Base-by-base conservation (phyloP, 192 early-diverging fungal genomes). In the Obelidium mucronatum region DNA sequence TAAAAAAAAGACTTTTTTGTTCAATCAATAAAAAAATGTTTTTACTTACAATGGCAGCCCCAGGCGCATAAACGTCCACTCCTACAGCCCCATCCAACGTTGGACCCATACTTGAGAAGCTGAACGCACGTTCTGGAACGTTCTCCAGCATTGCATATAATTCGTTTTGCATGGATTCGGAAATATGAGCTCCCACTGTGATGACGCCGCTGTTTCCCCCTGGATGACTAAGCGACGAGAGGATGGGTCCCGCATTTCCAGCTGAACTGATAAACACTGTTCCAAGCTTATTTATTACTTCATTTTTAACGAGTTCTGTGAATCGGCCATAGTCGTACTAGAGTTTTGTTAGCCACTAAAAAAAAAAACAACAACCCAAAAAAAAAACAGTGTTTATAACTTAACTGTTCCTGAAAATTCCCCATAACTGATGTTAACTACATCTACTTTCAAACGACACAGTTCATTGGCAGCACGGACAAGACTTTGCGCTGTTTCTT, bases 1-100 rank as follows among this genome's bases (percentile, higher is more conserved):
- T n/a, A n/a, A n/a, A n/a, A n/a, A n/a, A n/a, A n/a, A n/a, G n/a
- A n/a, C n/a, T n/a, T n/a, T n/a, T n/a, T n/a, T n/a, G n/a, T n/a
- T n/a, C n/a, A n/a, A n/a, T n/a, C n/a, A n/a, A n/a, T n/a, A n/a
- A n/a, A n/a, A n/a, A n/a, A n/a, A n/a, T n/a, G n/a, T n/a, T n/a
- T n/a, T n/a, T n/a, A n/a, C n/a, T n/a, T n/a, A n/a, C n/a, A 65
- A 98, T 91, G 5, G 97, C 97, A 37, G 92, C 94, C 33, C 97
- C 97, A 28, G 97, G 96, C n/a, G 83, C 85, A 51, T 79, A 87
- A 24, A 85, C 42, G 39, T 78, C 78, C 6, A 94, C 89, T 35
- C 96, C 97, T 35, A 90, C 80, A 55, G 88, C 91, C 11, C 97
- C 97, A 78, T 98, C 96, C 24, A 85, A 40, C 22, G 92, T 84